Evolutionary conservation across 306 rosid species (phyloP), one percentile per base, ranked within the genome.

Genomic region (Corylus heterophylla): DNA sequence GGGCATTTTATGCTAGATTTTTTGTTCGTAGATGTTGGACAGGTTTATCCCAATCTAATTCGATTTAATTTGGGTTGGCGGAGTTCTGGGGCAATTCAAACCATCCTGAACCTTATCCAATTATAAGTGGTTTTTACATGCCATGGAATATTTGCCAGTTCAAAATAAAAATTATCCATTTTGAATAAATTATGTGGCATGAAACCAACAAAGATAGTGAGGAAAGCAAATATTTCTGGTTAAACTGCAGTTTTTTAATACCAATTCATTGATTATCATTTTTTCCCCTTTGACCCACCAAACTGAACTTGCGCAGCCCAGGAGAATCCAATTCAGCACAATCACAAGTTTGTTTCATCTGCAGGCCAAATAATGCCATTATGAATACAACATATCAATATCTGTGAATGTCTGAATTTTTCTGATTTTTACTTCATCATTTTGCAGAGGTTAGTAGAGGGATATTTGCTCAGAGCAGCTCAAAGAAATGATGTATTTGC

Each of bases 401-500:
- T 64, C 17, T 35, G 48, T 35, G 70, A 64, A 64, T 64, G 45
- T 63, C 69, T 63, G 31, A 13, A 52, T 74, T 12, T 37, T 81
- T 78, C 73, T 78, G 44, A 75, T 82, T 66, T 63, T 27, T 83
- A 25, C 13, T 45, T 84, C 80, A 16, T 67, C 61, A 16, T 87
- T 81, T 79, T 91, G 74, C 97, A 95, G 99, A 90, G 31, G 76
- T 87, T 95, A 80, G 99, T 95, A 4, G 97, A 95, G 87, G 99
- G 99, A 39, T 95, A 93, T 89, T 88, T 95, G 80, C 98, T 95
- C 20, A 93, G 99, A 89, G 98, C 96, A 86, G 84, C 98, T 82
- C 96, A 92, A 82, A 81, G 99, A 86, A 90, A 98, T 86, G 98
- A 95, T 77, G 82, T 95, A 80, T 95, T 95, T 87, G 94, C 99